Percentiles rank a stretch among this genome's conserved stretches.
These are phyloP conservation scores for Flaveria sonorensis DNA, from an alignment of 129 eudicot genomes.

Conservation along the genomic window DNA sequence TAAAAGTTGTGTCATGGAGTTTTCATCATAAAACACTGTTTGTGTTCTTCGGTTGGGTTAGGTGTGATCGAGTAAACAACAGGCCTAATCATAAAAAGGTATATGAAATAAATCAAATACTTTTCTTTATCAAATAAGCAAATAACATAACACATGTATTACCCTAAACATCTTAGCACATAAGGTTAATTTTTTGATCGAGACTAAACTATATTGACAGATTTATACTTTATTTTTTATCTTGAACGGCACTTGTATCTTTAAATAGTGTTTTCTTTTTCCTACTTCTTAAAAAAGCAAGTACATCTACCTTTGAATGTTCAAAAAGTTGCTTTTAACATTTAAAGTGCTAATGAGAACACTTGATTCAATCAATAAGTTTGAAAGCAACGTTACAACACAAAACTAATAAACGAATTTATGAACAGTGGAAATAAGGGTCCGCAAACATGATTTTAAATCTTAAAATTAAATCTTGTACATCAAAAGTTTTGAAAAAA, in stretches of 20 bases:
- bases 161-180: neutral
- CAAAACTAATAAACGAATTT: conserved; percentile 10
- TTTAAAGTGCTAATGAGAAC: conserved; percentile 21
- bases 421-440: conserved; percentile 13
- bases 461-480: neutral
- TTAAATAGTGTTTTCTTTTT: neutral
- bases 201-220: neutral
- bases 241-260: neutral
- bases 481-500: neutral
- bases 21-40: no score
- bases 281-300: neutral
- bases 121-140: no score
- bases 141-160: neutral
- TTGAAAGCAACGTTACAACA: conserved; percentile 27
- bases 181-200: neutral
- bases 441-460: neutral
- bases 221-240: neutral
- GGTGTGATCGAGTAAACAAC: no score
- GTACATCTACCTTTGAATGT: conserved; percentile 5
- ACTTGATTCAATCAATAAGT: conserved; percentile 21
- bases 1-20: no score
- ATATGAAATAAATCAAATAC: neutral
- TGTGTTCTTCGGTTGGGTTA: no score
- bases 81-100: no score
- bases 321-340: conserved; percentile 16